phyloP scores from a whole-genome alignment of 2,329 filamentous ascomycete genomes.

The Zymoseptoria tritici region DNA sequence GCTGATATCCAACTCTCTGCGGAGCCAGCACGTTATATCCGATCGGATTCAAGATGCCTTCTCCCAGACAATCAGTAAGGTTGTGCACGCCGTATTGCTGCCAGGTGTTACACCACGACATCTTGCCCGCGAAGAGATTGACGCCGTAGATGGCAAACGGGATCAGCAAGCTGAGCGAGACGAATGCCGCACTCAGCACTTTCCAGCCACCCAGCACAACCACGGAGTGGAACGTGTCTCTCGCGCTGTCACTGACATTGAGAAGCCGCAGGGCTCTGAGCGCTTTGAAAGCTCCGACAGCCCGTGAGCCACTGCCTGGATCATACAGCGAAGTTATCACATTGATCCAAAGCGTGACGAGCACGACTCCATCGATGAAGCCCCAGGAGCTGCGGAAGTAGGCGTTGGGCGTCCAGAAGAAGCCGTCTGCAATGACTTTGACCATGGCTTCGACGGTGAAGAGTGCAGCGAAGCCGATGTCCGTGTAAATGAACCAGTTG shows the following conservation, averaged over 20 bases:
- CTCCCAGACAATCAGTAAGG: slow-evolving; percentile 72
- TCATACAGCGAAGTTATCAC: slow-evolving; percentile 74
- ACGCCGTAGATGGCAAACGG: slow-evolving; percentile 95
- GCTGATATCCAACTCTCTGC: slow-evolving; percentile 57
- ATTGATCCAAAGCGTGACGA: slow-evolving; percentile 92
- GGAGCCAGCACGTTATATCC: slow-evolving; percentile 82
- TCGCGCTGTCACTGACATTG: slow-evolving; percentile 91
- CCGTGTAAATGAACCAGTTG: slow-evolving; percentile 95
- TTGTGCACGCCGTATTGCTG: slow-evolving; percentile 45
- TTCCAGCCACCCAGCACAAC: slow-evolving; percentile 94
- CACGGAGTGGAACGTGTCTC: slow-evolving; percentile 93
- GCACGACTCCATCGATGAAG: slow-evolving; percentile 83
- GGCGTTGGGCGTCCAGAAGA: slow-evolving; percentile 94
- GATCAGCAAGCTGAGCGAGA: slow-evolving; percentile 87
- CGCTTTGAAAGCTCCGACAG: slow-evolving; percentile 94
- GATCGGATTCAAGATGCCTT: slow-evolving; percentile 69
- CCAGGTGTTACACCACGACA: slow-evolving; percentile 72
- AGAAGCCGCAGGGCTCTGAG: slow-evolving; percentile 82
- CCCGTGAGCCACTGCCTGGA: slow-evolving; percentile 77
- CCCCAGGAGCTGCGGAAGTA: slow-evolving; percentile 97
- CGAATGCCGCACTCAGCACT: slow-evolving; percentile 82
- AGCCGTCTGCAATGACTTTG: slow-evolving; percentile 90
- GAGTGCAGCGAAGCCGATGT: slow-evolving; percentile 78
- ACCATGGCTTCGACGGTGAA: slow-evolving; percentile 82
- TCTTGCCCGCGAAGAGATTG: slow-evolving; percentile 80